Percentiles rank a stretch among this genome's conserved stretches.
phyloP scores from a whole-genome alignment of 768 basidiomycete genomes.

The Naganishia randhawae region DNA sequence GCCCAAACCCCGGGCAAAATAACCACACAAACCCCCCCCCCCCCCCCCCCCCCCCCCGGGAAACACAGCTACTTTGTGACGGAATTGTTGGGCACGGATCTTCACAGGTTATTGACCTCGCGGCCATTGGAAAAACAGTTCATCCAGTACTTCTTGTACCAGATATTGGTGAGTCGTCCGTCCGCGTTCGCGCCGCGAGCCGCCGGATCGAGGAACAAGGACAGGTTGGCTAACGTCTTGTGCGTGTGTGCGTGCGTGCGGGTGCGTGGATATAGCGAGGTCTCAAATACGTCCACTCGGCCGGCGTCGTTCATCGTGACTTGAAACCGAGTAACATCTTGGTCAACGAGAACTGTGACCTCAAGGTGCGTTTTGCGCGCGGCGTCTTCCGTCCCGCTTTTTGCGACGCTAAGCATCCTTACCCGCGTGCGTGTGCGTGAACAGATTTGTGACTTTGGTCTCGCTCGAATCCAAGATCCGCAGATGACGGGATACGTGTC shows the following conservation, averaged over 20 bases:
- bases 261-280: constrained; percentile 67
- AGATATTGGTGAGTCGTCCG: constrained; percentile 73
- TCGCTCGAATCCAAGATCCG: constrained; percentile 97
- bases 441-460: constrained; percentile 97
- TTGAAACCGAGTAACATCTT: constrained; percentile 99
- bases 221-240: constrained; percentile 23
- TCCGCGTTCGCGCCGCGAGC: no score
- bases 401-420: not conserved
- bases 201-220: not conserved
- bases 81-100: constrained; percentile 93
- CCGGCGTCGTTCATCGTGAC: constrained; percentile 97
- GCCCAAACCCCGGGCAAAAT: not conserved
- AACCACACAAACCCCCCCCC: constrained; percentile 7
- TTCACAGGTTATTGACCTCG: constrained; percentile 92
- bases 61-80: constrained; percentile 88
- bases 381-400: not conserved
- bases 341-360: constrained; percentile 98
- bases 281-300: constrained; percentile 98
- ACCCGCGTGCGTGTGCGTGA: not conserved
- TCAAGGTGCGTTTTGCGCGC: constrained; percentile 65
- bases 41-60: constrained; percentile 17
- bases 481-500: constrained; percentile 99
- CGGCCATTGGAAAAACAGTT: constrained; percentile 98
- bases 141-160: constrained; percentile 99
- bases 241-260: no score